Evolutionary conservation across 176 grass and related monocot species (phyloP).

Genomic region (Triticum urartu): DNA sequence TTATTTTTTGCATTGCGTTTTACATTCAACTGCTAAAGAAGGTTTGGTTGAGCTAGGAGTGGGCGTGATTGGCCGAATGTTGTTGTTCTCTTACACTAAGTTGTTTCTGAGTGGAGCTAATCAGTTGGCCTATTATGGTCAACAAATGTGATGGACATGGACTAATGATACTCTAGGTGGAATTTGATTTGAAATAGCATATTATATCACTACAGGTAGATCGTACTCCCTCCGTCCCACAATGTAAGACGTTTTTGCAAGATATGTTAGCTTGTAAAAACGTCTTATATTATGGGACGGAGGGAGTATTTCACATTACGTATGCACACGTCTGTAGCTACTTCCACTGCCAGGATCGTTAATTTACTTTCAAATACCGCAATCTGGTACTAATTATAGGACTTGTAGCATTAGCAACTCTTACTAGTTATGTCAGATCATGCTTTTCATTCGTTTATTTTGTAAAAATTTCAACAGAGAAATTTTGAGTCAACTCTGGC

Average conservation of each 20-base stretch:
- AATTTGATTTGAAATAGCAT: neutral
- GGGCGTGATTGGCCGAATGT: neutral
- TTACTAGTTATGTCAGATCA: neutral
- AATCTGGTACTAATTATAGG: neutral
- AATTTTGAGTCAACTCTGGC: conserved; percentile 31
- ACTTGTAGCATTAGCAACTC: neutral
- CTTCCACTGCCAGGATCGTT: neutral
- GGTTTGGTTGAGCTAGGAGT: neutral
- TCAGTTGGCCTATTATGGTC: neutral
- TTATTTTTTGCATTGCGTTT: neutral
- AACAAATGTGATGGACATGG: neutral
- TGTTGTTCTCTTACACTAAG: neutral
- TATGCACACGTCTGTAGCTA: neutral
- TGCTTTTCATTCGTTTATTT: neutral
- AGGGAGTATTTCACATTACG: neutral
- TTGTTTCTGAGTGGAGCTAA: neutral
- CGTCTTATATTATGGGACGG: too few species aligned
- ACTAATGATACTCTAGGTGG: neutral
- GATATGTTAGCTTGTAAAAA: too few species aligned
- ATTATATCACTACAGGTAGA: neutral
- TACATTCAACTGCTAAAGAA: neutral
- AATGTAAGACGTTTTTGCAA: too few species aligned
- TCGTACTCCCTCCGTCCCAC: neutral
- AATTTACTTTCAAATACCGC: neutral
- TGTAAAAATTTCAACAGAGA: conserved; percentile 32